Conservation (phyloP, 768 basidiomycete genomes). For the Leccinum truebloodii region DNA sequence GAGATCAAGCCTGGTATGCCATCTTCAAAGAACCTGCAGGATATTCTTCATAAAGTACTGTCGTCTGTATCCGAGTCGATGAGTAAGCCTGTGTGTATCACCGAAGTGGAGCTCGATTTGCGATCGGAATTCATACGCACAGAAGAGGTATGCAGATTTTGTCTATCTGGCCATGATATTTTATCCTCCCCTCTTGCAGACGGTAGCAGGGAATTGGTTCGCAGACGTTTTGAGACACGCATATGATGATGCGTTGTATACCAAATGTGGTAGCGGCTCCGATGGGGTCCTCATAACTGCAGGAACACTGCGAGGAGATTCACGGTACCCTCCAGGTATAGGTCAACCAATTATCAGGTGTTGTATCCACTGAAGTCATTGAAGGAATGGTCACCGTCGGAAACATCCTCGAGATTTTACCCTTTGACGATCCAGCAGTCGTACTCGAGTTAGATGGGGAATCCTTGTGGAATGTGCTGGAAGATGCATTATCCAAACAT, state of each 20-base stretch:
- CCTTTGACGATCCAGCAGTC: conserved; percentile 83
- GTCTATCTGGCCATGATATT: not conserved
- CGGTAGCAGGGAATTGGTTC: conserved; percentile 77
- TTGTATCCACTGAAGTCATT: conserved; percentile 1
- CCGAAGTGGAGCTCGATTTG: conserved; percentile 68
- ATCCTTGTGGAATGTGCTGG: conserved; percentile 77
- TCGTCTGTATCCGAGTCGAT: conserved; percentile 68
- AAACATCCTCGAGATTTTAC: conserved; percentile 85
- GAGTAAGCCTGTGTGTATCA: conserved; percentile 75
- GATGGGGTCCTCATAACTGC: conserved; percentile 83
- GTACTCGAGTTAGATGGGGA: conserved; percentile 80
- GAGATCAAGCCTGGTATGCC: conserved; percentile 57
- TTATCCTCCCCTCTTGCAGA: conserved; percentile 38
- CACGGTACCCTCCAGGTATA: conserved; percentile 77
- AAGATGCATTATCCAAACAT: conserved; percentile 71
- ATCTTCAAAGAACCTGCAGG: conserved; percentile 53
- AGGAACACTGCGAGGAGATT: conserved; percentile 85
- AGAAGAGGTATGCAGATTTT: conserved; percentile 52
- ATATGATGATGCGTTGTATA: conserved; percentile 69
- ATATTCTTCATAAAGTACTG: conserved; percentile 64
- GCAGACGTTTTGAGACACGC: conserved; percentile 82
- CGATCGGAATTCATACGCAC: conserved; percentile 75
- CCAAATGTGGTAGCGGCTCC: conserved; percentile 61
- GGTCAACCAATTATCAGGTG: not conserved
- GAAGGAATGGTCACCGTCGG: conserved; percentile 77